Evolutionary conservation across 2,329 filamentous ascomycete species (phyloP).

Genomic region (Zymoseptoria passerinii): DNA sequence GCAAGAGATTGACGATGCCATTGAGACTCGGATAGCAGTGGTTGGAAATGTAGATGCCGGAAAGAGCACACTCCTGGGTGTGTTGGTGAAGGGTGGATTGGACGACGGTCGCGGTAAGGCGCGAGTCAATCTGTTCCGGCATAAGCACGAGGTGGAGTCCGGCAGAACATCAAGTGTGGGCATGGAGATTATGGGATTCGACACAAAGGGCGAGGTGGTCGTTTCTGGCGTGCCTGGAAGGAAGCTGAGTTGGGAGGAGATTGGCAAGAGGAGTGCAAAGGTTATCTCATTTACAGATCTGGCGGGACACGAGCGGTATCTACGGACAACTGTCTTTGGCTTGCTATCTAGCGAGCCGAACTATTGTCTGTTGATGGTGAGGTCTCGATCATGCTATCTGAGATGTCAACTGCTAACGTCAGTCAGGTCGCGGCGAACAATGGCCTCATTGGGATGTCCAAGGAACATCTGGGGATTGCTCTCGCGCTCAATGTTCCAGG

Average conservation of each 20-base stretch:
- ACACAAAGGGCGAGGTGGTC: conserved; percentile 75
- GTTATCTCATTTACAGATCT: conserved; percentile 95
- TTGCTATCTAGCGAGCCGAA: conserved; percentile 90
- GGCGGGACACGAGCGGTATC: conserved; percentile 89
- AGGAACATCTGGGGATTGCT: conserved; percentile 89
- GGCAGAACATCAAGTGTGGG: conserved; percentile 92
- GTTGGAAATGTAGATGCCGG: conserved; percentile 97
- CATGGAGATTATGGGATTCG: conserved; percentile 98
- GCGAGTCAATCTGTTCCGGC: conserved; percentile 88
- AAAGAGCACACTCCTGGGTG: conserved; percentile 92
- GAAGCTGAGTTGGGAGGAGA: conserved; percentile 93
- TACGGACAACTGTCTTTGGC: conserved; percentile 93
- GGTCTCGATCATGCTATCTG: not conserved
- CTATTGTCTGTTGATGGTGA: conserved; percentile 91
- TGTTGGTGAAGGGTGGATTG: conserved; percentile 87
- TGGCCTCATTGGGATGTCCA: conserved; percentile 90
- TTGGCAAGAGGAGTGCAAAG: conserved; percentile 87
- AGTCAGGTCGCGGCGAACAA: conserved; percentile 77
- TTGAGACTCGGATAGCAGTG: conserved; percentile 92
- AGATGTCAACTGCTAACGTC: not conserved
- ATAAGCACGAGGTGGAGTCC: conserved; percentile 96
- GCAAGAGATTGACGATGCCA: conserved; percentile 70
- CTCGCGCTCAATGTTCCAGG: conserved; percentile 81
- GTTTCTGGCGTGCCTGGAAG: conserved; percentile 74
- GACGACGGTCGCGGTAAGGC: conserved; percentile 92